A percentile compares a stretch with the other conserved stretches of the same genome.
Conservation (phyloP, 129 eudicot genomes). For the Heracleum sosnowskyi region DNA sequence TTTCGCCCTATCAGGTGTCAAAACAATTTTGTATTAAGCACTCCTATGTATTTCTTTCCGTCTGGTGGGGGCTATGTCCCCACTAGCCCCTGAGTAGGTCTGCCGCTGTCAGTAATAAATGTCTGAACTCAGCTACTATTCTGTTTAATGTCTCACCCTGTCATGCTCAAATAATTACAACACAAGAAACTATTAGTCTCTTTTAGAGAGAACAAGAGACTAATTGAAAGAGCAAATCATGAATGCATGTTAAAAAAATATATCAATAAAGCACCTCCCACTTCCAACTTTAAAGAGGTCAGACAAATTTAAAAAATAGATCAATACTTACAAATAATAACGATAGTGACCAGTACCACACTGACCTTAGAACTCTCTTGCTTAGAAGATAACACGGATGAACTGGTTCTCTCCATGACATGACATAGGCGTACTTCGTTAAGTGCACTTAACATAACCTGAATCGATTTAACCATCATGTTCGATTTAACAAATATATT, state of each 20-base stretch:
- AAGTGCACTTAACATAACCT: slow-evolving; percentile 73
- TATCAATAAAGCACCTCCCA: background rate
- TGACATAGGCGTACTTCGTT: slow-evolving; percentile 82
- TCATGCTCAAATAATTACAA: background rate
- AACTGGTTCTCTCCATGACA: slow-evolving; percentile 49
- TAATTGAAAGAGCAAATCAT: background rate
- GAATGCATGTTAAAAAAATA: background rate
- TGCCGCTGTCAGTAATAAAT: no score
- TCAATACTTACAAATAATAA: background rate
- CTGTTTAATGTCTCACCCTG: background rate
- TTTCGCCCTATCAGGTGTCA: no score
- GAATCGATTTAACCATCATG: slow-evolving; percentile 61
- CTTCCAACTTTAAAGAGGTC: background rate
- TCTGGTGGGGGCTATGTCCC: no score
- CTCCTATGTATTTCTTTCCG: no score
- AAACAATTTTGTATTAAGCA: no score
- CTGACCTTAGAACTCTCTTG: slow-evolving; percentile 58
- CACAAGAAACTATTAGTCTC: background rate
- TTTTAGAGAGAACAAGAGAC: background rate
- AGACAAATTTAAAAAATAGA: background rate
- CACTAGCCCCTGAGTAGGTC: no score
- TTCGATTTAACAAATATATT: slow-evolving; percentile 71
- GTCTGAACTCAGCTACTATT: no score
- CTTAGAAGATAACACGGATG: slow-evolving; percentile 34
- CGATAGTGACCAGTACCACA: no score